phyloP scores from a whole-genome alignment of 805 yeast species.

The Wickerhamiella musiphila region DNA sequence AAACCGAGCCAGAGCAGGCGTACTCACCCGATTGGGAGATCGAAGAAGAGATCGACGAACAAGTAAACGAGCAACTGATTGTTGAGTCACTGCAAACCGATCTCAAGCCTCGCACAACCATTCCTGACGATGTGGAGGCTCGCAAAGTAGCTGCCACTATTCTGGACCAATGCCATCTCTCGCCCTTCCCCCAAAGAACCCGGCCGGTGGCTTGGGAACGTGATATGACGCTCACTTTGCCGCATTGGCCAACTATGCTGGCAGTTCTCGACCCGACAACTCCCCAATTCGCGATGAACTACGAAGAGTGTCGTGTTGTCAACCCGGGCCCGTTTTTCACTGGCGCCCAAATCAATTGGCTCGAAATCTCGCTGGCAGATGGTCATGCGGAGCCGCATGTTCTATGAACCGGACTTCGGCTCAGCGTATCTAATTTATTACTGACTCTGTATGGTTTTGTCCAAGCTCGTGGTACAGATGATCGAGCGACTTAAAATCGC shows the following conservation, averaged over 20 bases:
- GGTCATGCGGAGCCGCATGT: too few species aligned
- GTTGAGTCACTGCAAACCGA: constrained; percentile 2
- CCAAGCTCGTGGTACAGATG: too few species aligned
- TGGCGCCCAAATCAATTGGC: constrained; percentile 36
- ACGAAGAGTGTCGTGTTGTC: constrained; percentile 64
- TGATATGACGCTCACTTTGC: constrained; percentile 50
- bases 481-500: too few species aligned
- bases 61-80: constrained; percentile 7
- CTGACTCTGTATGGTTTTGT: too few species aligned
- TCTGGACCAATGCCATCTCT: constrained; percentile 71
- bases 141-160: constrained; percentile 56
- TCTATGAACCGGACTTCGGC: too few species aligned
- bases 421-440: too few species aligned
- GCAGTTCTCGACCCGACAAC: constrained; percentile 56
- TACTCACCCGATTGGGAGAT: constrained; percentile 1
- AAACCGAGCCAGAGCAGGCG: too few species aligned
- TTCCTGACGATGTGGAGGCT: constrained; percentile 19
- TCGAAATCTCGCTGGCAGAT: constrained; percentile 54
- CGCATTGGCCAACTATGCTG: constrained; percentile 56
- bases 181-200: constrained; percentile 51
- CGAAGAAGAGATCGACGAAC: constrained; percentile 15
- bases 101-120: constrained; percentile 1
- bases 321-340: constrained; percentile 47
- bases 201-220: constrained; percentile 54
- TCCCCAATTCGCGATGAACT: constrained; percentile 55